Percentiles rank a stretch among this genome's conserved stretches.
Evolutionary conservation across 768 basidiomycete genomes (phyloP).

Genomic region (Naematelia aurantialba): DNA sequence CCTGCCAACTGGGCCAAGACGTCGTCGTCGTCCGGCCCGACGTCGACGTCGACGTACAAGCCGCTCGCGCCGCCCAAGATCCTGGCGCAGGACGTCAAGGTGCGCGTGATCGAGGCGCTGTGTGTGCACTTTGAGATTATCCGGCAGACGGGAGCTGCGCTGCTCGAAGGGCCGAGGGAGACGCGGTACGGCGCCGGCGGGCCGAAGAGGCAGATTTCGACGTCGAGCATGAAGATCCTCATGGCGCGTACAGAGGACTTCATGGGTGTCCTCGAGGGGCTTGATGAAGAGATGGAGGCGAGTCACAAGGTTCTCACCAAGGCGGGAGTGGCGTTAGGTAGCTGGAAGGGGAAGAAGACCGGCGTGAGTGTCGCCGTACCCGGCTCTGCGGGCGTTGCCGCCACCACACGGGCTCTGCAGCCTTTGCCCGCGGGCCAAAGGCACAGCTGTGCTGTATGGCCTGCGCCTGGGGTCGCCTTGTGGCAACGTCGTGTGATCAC

Average conservation of each 20-base stretch:
- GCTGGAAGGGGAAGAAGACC: slow-evolving; percentile 41
- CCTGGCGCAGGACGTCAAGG: slow-evolving; percentile 34
- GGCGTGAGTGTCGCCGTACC: slow-evolving; percentile 13
- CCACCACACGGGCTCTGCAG: no score
- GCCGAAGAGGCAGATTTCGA: background rate
- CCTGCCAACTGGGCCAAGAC: slow-evolving; percentile 9
- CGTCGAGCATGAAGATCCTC: slow-evolving; percentile 3
- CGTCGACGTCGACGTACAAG: background rate
- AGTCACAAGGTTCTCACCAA: slow-evolving; percentile 25
- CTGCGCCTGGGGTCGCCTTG: no score
- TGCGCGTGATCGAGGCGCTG: slow-evolving; percentile 25
- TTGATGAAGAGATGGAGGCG: slow-evolving; percentile 43
- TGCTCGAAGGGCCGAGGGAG: slow-evolving; percentile 26
- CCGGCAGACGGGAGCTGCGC: slow-evolving; percentile 12
- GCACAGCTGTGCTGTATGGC: no score
- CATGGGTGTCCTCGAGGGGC: slow-evolving; percentile 25
- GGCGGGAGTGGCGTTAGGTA: slow-evolving; percentile 23
- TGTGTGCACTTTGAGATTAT: slow-evolving; percentile 27
- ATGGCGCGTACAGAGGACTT: slow-evolving; percentile 21
- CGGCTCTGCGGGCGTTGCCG: no score
- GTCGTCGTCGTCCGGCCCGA: background rate
- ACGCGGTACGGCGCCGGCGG: background rate
- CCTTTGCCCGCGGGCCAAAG: no score
- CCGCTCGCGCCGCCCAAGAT: slow-evolving; percentile 24
- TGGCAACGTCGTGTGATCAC: no score